These are phyloP conservation scores for Lachancea sp. DNA, from an alignment of 805 yeast species.

Conservation along the genomic window DNA sequence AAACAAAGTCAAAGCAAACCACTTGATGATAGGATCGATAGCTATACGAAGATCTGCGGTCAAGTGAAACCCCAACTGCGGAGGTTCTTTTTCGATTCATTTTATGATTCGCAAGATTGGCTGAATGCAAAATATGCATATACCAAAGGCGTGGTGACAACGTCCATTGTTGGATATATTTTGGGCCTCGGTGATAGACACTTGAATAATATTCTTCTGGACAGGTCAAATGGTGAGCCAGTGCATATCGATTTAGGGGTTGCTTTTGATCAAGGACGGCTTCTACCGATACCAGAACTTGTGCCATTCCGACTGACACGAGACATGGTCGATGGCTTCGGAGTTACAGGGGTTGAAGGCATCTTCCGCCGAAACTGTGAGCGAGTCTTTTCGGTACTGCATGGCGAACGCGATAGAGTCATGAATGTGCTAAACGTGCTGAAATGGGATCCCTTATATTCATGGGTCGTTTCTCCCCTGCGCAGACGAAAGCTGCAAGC, in stretches of 20 bases:
- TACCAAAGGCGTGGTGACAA: constrained; percentile 72
- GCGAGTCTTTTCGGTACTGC: constrained; percentile 58
- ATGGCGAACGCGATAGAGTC: constrained; percentile 62
- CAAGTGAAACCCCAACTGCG: constrained; percentile 63
- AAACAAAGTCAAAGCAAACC: constrained; percentile 46
- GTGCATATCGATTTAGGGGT: constrained; percentile 95
- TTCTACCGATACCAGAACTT: constrained; percentile 79
- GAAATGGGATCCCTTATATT: constrained; percentile 86
- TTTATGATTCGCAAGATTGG: constrained; percentile 68
- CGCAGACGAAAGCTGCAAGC: constrained; percentile 49
- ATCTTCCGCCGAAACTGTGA: constrained; percentile 68
- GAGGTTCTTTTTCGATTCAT: constrained; percentile 62
- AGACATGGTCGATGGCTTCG: constrained; percentile 90
- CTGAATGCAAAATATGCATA: constrained; percentile 55
- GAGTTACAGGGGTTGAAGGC: constrained; percentile 79
- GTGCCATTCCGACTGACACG: constrained; percentile 91
- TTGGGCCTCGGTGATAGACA: constrained; percentile 95
- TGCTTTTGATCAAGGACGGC: constrained; percentile 89
- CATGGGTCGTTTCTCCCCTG: constrained; percentile 84
- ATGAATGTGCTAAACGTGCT: constrained; percentile 78
- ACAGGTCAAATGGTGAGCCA: constrained; percentile 78
- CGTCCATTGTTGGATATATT: constrained; percentile 81
- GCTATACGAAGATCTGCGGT: constrained; percentile 42
- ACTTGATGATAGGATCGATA: constrained; percentile 38
- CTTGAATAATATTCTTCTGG: constrained; percentile 82